Percentiles rank a stretch among this genome's conserved stretches.
phyloP scores from a whole-genome alignment of 495 filamentous ascomycete genomes.

The Aspergillus incahuasiensis region DNA sequence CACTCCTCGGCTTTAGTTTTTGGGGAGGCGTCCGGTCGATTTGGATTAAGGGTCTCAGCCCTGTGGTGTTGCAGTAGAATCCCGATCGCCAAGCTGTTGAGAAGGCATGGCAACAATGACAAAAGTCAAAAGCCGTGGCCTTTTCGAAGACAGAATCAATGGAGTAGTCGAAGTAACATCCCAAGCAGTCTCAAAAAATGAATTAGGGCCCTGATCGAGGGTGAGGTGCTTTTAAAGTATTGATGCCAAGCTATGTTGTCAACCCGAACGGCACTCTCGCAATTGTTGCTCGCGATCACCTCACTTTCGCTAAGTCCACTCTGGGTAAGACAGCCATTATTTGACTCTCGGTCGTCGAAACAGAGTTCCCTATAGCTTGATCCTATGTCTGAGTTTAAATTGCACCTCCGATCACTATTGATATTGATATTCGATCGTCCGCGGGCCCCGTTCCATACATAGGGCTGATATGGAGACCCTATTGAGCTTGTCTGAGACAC shows the following conservation, averaged over 20 bases:
- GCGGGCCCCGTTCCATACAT: conserved; percentile 1
- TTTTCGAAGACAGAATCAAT: background rate
- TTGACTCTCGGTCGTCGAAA: conserved; percentile 7
- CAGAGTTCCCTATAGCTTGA: conserved; percentile 16
- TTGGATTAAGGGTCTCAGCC: background rate
- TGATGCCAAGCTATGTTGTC: conserved; percentile 31
- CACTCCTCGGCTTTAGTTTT: background rate
- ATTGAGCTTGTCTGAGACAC: conserved; percentile 14
- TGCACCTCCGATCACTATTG: background rate
- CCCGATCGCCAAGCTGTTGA: background rate
- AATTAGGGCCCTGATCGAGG: background rate
- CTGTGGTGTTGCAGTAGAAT: background rate
- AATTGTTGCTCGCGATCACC: conserved; percentile 35
- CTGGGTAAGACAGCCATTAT: conserved; percentile 8
- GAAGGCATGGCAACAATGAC: background rate
- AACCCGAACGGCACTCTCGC: conserved; percentile 23
- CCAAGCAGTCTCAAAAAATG: background rate
- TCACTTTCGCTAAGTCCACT: conserved; percentile 23
- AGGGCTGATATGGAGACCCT: conserved; percentile 15
- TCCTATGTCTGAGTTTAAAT: conserved; percentile 24
- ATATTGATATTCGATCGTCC: background rate
- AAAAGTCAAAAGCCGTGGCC: background rate
- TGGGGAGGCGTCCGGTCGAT: background rate
- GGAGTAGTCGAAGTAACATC: background rate
- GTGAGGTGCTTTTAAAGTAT: conserved; percentile 18